Evolutionary conservation across 345 rosid species (phyloP).

Genomic region (Rhodamnia argentea): DNA sequence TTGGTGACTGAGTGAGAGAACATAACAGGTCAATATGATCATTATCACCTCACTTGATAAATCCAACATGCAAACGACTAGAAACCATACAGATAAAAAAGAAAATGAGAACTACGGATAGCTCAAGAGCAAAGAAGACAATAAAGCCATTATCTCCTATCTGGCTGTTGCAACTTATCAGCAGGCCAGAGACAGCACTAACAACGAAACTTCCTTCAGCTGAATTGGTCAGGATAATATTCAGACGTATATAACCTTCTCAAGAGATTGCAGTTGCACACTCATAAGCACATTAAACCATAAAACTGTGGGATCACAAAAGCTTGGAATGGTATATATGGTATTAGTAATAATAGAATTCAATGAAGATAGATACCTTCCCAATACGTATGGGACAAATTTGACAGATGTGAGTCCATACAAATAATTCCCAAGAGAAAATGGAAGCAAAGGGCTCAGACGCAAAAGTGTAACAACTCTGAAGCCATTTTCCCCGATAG

Average conservation of each 20-base stretch:
- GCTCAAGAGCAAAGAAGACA: neutral
- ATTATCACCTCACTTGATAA: neutral
- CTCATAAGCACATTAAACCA: neutral
- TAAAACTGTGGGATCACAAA: neutral
- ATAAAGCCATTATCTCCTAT: neutral
- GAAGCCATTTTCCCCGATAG: constrained; percentile 94
- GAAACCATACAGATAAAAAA: neutral
- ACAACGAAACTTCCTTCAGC: neutral
- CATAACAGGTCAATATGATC: neutral
- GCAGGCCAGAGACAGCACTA: neutral
- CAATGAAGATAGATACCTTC: constrained; percentile 44
- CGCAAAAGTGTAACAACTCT: constrained; percentile 87
- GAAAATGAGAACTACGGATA: neutral
- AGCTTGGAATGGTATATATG: neutral
- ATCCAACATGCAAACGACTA: neutral
- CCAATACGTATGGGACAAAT: constrained; percentile 82
- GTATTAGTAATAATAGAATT: neutral
- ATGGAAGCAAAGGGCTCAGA: constrained; percentile 94
- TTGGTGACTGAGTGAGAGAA: neutral
- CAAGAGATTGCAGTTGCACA: neutral
- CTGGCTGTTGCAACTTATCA: neutral
- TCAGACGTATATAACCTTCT: neutral
- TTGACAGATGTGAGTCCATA: constrained; percentile 93
- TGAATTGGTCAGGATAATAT: neutral
- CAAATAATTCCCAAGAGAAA: constrained; percentile 87